Percentiles rank a stretch among this genome's conserved stretches.
phyloP scores from a whole-genome alignment of 495 filamentous ascomycete species.

The Xylaria venustula region DNA sequence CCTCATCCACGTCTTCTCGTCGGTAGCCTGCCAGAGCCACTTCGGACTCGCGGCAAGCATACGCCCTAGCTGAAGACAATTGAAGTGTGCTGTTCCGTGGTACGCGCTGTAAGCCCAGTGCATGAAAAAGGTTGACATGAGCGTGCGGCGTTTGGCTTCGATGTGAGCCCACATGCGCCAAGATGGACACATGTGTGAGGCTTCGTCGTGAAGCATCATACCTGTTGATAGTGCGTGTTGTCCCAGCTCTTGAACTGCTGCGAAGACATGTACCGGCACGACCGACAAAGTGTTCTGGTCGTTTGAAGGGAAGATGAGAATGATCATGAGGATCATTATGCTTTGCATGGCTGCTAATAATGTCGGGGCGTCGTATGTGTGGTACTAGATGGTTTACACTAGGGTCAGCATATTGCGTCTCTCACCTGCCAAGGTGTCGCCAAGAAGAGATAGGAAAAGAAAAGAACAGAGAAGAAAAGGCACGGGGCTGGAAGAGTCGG shows the following conservation, averaged over 20 bases:
- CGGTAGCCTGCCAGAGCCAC: slow-evolving; percentile 38
- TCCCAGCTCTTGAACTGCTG: slow-evolving; percentile 27
- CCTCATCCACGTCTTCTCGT: slow-evolving; percentile 35
- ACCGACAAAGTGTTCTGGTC: slow-evolving; percentile 11
- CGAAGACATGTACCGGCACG: slow-evolving; percentile 24
- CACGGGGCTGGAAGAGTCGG: no score
- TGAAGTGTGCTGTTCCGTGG: slow-evolving; percentile 31
- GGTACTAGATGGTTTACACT: slow-evolving; percentile 20
- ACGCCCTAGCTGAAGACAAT: slow-evolving; percentile 38
- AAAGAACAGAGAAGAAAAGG: no score
- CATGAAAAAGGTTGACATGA: slow-evolving; percentile 32
- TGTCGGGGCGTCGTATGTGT: slow-evolving; percentile 28
- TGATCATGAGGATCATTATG: slow-evolving; percentile 36
- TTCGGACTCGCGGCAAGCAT: slow-evolving; percentile 39
- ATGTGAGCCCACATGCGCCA: slow-evolving; percentile 41
- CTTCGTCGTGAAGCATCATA: slow-evolving; percentile 37
- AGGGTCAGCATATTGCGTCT: no score
- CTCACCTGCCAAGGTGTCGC: no score
- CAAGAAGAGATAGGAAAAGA: no score
- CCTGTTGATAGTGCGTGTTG: slow-evolving; percentile 30
- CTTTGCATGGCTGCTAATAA: slow-evolving; percentile 38
- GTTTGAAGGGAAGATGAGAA: slow-evolving; percentile 36
- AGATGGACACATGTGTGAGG: slow-evolving; percentile 25
- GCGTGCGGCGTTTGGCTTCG: slow-evolving; percentile 37
- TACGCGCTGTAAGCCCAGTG: slow-evolving; percentile 42